Conservation (phyloP, 495 filamentous ascomycete genomes). For the Aspergillus taichungensis region DNA sequence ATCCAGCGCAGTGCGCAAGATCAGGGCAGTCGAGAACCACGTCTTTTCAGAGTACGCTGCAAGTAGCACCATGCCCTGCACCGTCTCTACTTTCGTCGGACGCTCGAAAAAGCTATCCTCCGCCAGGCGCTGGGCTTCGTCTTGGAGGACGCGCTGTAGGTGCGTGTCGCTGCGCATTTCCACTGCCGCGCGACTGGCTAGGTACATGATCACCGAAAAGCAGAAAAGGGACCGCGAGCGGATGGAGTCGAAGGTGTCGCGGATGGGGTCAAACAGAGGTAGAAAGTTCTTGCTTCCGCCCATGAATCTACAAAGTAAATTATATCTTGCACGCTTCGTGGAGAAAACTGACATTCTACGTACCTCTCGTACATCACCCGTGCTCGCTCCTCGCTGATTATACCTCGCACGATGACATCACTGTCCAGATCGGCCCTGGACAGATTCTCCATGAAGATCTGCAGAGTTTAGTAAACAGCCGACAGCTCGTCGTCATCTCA, state of each 20-base stretch:
- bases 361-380: constrained; percentile 36
- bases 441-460: constrained; percentile 34
- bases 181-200: constrained; percentile 31
- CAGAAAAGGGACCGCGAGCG: constrained; percentile 36
- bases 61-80: constrained; percentile 36
- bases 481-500: background rate
- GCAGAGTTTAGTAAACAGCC: background rate
- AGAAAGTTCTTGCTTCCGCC: constrained; percentile 33
- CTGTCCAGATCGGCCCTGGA: constrained; percentile 24
- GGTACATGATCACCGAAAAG: constrained; percentile 36
- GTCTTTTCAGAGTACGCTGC: constrained; percentile 39
- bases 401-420: constrained; percentile 32
- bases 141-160: constrained; percentile 36
- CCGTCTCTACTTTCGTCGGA: constrained; percentile 35
- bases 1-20: constrained; percentile 33
- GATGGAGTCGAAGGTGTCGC: constrained; percentile 37
- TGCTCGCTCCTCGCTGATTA: constrained; percentile 32
- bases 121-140: constrained; percentile 34
- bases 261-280: constrained; percentile 33
- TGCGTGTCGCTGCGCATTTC: constrained; percentile 31
- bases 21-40: constrained; percentile 38
- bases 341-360: background rate
- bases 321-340: background rate
- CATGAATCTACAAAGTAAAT: constrained; percentile 20
- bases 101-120: constrained; percentile 39